Base-by-base conservation (phyloP, 1,139 yeast genomes). In the Candida frijolesensis region DNA sequence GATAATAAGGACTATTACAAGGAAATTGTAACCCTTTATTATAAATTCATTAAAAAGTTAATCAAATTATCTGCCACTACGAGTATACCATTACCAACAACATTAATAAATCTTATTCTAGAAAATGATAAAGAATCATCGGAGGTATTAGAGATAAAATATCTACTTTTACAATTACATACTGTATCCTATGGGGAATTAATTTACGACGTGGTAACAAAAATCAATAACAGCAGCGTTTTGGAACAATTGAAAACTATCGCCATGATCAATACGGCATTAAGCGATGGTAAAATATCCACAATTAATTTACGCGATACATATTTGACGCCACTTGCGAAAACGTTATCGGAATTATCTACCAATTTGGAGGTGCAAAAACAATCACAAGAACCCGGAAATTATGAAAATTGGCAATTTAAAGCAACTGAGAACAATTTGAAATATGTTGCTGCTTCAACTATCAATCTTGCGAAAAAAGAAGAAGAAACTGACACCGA, bases 1-100 rank as follows among this genome's bases (percentile, higher is more conserved):
- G 79, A 75, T 53, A 75, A 76, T 53, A 62, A 61, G 45, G 56
- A 59, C 35, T 76, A 73, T 58, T 75, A 76, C 55, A 64, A 62
- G 33, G 79, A 76, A 49, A 64, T 76, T 2, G 59, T 60, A 27
- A 50, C 45, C 6, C 56, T 69, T 10, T 70, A 60, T 58, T 46
- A 62, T 30, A 66, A 65, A 50, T 76, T 74, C 50, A 46, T 72
- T n/a, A 58, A 60, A 42, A 74, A 71, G 54, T 54, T 74, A 9
- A 57, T 72, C 10, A 55, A 56, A 33, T 50, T 55, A 10, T 25
- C 43, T 11, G 22, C 19, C 2, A 15, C 15, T 10, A 9, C 43
- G 46, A 30, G 29, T 2, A n/a, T 19, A 25, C 9, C 2, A 3
- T 8, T 9, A 25, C 29, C 29, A 8, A 6, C 6, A 32, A 9